Evolutionary conservation across 306 rosid genomes (phyloP).

Genomic region (Senna tora): DNA sequence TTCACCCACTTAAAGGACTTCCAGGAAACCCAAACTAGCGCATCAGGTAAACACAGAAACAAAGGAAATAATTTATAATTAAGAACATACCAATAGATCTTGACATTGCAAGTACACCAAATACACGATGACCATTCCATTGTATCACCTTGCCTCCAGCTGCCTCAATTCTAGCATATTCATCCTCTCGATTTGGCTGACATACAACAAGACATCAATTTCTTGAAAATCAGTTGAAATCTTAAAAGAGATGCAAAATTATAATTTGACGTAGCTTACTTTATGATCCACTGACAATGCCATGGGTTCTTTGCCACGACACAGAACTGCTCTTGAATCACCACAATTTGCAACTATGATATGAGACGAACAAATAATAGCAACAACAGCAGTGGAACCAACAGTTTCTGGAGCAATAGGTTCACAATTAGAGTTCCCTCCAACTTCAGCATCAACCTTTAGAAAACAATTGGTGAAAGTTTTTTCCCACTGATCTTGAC

Average conservation of each 20-base stretch:
- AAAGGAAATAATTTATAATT: constrained; percentile 10
- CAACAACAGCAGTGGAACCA: constrained; percentile 90
- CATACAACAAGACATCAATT: constrained; percentile 42
- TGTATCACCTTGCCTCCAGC: constrained; percentile 95
- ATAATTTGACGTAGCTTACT: constrained; percentile 47
- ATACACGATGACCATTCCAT: constrained; percentile 92
- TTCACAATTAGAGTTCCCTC: constrained; percentile 64
- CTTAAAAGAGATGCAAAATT: constrained; percentile 11
- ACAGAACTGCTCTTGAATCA: constrained; percentile 91
- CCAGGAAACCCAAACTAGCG: constrained; percentile 27
- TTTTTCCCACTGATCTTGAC: constrained; percentile 80
- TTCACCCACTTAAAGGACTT: constrained; percentile 20
- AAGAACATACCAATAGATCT: constrained; percentile 79
- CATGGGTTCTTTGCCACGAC: constrained; percentile 86
- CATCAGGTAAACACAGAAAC: constrained; percentile 2
- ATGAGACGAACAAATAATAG: constrained; percentile 80
- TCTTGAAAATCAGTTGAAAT: constrained; percentile 21
- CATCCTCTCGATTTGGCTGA: constrained; percentile 90
- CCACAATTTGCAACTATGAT: constrained; percentile 87
- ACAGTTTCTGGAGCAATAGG: constrained; percentile 90
- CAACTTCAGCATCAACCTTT: constrained; percentile 84
- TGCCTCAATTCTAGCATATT: constrained; percentile 85
- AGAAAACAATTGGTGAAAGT: constrained; percentile 71
- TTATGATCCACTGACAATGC: constrained; percentile 89
- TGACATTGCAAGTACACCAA: constrained; percentile 94